These are phyloP conservation scores for Coemansia sp. DNA, from an alignment of 192 early-diverging fungal species.

Conservation along the genomic window DNA sequence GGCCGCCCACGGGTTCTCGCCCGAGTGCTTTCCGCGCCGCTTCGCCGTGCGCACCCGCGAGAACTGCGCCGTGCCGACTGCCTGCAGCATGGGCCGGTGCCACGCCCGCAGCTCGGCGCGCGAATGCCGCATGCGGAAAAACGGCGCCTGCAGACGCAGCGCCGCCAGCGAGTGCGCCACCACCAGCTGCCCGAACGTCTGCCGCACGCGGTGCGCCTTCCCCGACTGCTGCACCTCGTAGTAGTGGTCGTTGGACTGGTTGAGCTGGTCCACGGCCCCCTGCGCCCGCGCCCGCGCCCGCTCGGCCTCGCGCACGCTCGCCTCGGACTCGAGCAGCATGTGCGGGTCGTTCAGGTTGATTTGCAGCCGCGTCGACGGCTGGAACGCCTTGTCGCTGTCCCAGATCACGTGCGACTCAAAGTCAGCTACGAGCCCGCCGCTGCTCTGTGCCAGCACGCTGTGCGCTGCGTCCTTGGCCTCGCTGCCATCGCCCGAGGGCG, in stretches of 20 bases:
- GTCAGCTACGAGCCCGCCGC: slow-evolving; percentile 27
- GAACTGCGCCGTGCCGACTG: slow-evolving; percentile 67
- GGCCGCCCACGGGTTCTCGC: slow-evolving; percentile 69
- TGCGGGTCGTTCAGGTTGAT: slow-evolving; percentile 70
- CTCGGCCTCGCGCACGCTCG: slow-evolving; percentile 55
- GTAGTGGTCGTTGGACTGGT: slow-evolving; percentile 81
- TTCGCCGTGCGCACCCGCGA: slow-evolving; percentile 69
- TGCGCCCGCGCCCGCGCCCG: slow-evolving; percentile 49
- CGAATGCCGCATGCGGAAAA: slow-evolving; percentile 78
- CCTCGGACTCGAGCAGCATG: slow-evolving; percentile 63
- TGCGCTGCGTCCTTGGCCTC: slow-evolving; percentile 20
- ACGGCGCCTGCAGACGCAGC: slow-evolving; percentile 68
- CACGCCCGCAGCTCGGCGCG: slow-evolving; percentile 80
- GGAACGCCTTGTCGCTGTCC: slow-evolving; percentile 61
- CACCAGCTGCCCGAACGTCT: slow-evolving; percentile 79
- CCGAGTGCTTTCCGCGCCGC: slow-evolving; percentile 65
- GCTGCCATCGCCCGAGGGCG: slow-evolving; percentile 29
- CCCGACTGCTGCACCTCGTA: slow-evolving; percentile 70
- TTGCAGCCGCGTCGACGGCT: slow-evolving; percentile 55
- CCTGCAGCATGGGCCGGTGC: slow-evolving; percentile 77
- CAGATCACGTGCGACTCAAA: slow-evolving; percentile 80
- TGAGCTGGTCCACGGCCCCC: slow-evolving; percentile 66
- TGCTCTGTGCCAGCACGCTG: slow-evolving; percentile 10
- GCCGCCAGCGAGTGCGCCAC: slow-evolving; percentile 88
- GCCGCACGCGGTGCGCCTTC: slow-evolving; percentile 72